Percentiles rank a stretch among this genome's conserved stretches.
Conservation (phyloP, 495 filamentous ascomycete genomes). For the Neurospora sp. region DNA sequence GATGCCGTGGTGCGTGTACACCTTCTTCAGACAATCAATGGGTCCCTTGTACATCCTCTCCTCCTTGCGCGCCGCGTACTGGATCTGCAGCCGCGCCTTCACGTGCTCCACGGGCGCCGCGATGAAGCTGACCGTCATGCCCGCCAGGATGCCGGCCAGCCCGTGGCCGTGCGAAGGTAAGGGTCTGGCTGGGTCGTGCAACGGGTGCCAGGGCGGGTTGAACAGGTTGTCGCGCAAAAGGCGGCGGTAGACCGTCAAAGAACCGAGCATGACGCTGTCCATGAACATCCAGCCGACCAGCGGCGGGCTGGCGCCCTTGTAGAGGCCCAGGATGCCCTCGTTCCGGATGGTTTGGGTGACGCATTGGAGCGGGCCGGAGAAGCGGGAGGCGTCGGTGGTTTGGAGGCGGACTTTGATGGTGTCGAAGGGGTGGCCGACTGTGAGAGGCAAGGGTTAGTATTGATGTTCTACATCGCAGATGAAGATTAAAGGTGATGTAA, state of each 20-base stretch:
- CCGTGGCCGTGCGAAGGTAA: conserved; percentile 75
- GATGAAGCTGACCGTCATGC: conserved; percentile 82
- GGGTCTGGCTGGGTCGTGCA: conserved; percentile 21
- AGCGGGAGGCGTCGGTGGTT: conserved; percentile 66
- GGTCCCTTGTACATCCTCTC: conserved; percentile 76
- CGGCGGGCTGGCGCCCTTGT: conserved; percentile 87
- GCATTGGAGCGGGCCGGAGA: conserved; percentile 81
- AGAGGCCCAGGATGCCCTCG: conserved; percentile 69
- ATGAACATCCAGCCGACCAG: conserved; percentile 97
- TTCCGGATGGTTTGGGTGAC: conserved; percentile 68
- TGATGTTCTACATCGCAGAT: background rate
- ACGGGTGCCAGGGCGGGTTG: conserved; percentile 38
- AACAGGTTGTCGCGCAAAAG: conserved; percentile 73
- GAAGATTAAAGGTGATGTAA: background rate
- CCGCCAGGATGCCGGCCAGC: conserved; percentile 77
- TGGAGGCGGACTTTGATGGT: conserved; percentile 94
- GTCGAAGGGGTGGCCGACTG: conserved; percentile 63
- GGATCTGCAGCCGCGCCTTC: conserved; percentile 87
- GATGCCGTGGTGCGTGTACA: conserved; percentile 59
- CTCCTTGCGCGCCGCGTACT: conserved; percentile 68
- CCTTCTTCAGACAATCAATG: conserved; percentile 67
- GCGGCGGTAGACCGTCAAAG: conserved; percentile 77
- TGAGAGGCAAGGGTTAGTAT: background rate
- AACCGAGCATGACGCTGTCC: conserved; percentile 92
- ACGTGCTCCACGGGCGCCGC: conserved; percentile 92